Evolutionary conservation across 2,329 filamentous ascomycete genomes (phyloP).

Genomic region (Huntiella omanensis): DNA sequence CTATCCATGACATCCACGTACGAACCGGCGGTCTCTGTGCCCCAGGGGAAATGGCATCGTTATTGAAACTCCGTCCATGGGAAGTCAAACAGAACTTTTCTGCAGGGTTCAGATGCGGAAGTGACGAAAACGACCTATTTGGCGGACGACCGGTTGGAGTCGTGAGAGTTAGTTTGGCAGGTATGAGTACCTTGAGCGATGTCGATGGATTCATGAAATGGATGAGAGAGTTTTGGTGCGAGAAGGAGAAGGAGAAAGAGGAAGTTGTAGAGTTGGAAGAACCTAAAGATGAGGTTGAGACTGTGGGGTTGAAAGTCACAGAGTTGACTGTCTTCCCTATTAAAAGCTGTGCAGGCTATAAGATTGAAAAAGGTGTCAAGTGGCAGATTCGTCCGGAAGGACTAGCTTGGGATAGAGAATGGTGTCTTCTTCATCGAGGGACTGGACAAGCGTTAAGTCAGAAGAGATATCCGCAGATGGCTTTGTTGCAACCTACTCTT

Average conservation of each 20-base stretch:
- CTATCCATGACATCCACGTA: constrained; percentile 61
- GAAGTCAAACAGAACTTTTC: constrained; percentile 77
- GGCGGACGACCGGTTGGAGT: constrained; percentile 75
- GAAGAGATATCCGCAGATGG: constrained; percentile 77
- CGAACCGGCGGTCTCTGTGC: constrained; percentile 84
- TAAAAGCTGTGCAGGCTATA: constrained; percentile 77
- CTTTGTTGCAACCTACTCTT: constrained; percentile 55
- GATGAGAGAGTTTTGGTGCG: constrained; percentile 35
- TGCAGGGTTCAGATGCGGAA: constrained; percentile 66
- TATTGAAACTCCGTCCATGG: constrained; percentile 55
- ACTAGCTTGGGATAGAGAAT: constrained; percentile 86
- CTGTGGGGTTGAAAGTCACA: constrained; percentile 25
- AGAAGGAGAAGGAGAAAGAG: background rate
- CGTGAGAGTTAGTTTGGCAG: constrained; percentile 68
- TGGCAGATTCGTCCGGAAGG: constrained; percentile 76
- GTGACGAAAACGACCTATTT: constrained; percentile 56
- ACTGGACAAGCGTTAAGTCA: constrained; percentile 74
- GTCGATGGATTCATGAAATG: constrained; percentile 55
- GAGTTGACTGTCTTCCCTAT: constrained; percentile 68
- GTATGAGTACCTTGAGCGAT: constrained; percentile 69
- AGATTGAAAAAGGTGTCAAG: constrained; percentile 37
- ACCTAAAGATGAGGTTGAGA: too few species aligned
- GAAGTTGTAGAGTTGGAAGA: too few species aligned
- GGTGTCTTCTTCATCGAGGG: constrained; percentile 79
- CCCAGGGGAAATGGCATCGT: constrained; percentile 62